Evolutionary conservation across 129 eudicot species (phyloP), one percentile per base, ranked within the genome.

Genomic region (Tanacetum coccineum): DNA sequence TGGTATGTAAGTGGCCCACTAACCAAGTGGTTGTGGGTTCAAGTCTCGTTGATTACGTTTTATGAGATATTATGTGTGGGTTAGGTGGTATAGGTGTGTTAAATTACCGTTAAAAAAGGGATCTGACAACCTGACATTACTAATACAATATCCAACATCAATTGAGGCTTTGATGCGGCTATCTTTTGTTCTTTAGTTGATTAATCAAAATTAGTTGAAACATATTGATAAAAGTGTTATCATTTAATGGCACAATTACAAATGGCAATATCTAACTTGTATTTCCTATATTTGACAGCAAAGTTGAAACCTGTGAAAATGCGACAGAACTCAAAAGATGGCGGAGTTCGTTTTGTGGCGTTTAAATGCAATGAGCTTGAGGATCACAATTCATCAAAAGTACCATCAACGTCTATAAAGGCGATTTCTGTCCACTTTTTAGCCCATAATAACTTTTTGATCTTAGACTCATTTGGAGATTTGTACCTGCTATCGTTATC

Each of bases 371-470:
- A 79, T 53, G 85, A 78, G 50, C 50, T 64, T 55, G 82, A 74
- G 55, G 72, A 70, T 69, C 65, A 57, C 4, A 70, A 63, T 28
- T 69, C 82, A 0, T 59, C 49, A 44, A 70, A 76, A 62, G 52
- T 61, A 19, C 53, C 79, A 30, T 60, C 62, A 71, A 76, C 48
- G 68, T 52, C 92, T 59, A 72, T 67, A 44, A 87, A 91, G 75
- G 88, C 91, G 42, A 80, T 84, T 46, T 81, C 85, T 30, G 77
- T 91, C 64, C 91, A 87, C 74, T 84, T 83, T 75, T 71, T 91
- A 71, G 83, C 87, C 57, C 72, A 79, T 42, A 66, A 79, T 44
- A 78, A 80, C 70, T 91, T 91, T 83, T 70, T 91, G 78, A 71
- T 91, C 40, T 72, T 85, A 77, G 87, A 91, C 76, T 87, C 96